Conservation (phyloP, 1,284 basidiomycete species). For the Fomes fomentarius region DNA sequence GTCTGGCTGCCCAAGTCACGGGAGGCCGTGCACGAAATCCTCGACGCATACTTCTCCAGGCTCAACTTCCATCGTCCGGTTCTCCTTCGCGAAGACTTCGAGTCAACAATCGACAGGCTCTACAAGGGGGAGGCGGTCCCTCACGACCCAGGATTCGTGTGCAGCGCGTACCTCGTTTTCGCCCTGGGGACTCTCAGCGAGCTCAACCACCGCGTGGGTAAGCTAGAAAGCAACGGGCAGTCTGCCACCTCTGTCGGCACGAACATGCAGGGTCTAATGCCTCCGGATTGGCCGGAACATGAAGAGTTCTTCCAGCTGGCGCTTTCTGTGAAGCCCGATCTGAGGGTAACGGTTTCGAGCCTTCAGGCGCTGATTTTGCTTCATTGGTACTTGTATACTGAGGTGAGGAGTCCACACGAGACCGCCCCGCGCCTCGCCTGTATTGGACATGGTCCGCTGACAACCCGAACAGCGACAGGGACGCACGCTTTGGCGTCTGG, state of each 20-base stretch:
- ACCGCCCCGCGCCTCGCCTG: neutral
- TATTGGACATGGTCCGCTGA: conserved; percentile 11
- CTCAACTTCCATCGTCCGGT: conserved; percentile 81
- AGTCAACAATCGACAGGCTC: conserved; percentile 60
- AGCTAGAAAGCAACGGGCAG: conserved; percentile 43
- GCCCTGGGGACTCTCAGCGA: conserved; percentile 82
- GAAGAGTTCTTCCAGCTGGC: conserved; percentile 82
- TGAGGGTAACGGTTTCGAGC: conserved; percentile 78
- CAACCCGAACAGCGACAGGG: conserved; percentile 67
- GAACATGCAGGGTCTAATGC: conserved; percentile 47
- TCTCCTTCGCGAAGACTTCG: conserved; percentile 66
- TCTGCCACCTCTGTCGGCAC: conserved; percentile 15
- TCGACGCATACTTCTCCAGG: conserved; percentile 70
- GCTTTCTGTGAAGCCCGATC: conserved; percentile 73
- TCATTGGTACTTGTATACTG: conserved; percentile 86
- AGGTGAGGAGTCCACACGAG: conserved; percentile 51
- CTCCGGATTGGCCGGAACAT: conserved; percentile 74
- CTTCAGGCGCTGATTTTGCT: conserved; percentile 79
- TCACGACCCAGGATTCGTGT: conserved; percentile 77
- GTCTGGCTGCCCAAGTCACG: conserved; percentile 79
- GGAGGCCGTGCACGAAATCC: conserved; percentile 59
- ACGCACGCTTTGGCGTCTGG: conserved; percentile 80
- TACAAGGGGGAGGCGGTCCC: conserved; percentile 55
- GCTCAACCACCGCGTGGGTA: conserved; percentile 66
- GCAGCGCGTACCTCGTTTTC: conserved; percentile 73